Conservation (phyloP, 768 basidiomycete species). For the Lentinula edodes region DNA sequence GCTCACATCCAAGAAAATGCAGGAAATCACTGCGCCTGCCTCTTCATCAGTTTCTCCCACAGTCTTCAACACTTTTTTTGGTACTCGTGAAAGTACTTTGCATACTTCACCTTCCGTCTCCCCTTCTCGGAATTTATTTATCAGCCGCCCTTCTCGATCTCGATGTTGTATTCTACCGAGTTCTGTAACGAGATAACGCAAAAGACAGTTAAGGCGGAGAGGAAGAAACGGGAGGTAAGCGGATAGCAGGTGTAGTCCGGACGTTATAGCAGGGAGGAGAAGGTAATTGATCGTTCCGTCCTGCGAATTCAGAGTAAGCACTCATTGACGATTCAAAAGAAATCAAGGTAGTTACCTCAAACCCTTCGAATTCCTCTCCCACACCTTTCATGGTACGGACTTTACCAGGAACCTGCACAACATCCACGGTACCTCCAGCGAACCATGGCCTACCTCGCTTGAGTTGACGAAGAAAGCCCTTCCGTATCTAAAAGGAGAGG, state of each 20-base stretch:
- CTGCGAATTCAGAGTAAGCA: constrained; percentile 28
- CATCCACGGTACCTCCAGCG: constrained; percentile 75
- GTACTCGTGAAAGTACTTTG: constrained; percentile 60
- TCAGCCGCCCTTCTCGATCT: not conserved
- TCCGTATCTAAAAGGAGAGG: constrained; percentile 15
- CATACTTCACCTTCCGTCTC: constrained; percentile 44
- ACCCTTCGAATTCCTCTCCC: constrained; percentile 75
- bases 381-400: constrained; percentile 40
- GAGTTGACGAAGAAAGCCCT: constrained; percentile 57
- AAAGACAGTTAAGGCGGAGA: constrained; percentile 64
- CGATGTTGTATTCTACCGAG: constrained; percentile 53
- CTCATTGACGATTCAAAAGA: not conserved
- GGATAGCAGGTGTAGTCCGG: constrained; percentile 71
- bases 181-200: constrained; percentile 52
- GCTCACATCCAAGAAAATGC: constrained; percentile 61
- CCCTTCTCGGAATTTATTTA: not conserved
- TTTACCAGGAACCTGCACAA: constrained; percentile 77
- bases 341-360: constrained; percentile 9
- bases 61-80: constrained; percentile 44
- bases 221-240: constrained; percentile 79
- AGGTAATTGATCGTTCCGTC: constrained; percentile 86
- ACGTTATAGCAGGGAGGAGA: constrained; percentile 69
- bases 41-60: constrained; percentile 60
- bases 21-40: constrained; percentile 55
- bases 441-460: constrained; percentile 67